These are phyloP conservation scores for Penicillium alfredii DNA, from an alignment of 495 filamentous ascomycete species.

Conservation along the genomic window DNA sequence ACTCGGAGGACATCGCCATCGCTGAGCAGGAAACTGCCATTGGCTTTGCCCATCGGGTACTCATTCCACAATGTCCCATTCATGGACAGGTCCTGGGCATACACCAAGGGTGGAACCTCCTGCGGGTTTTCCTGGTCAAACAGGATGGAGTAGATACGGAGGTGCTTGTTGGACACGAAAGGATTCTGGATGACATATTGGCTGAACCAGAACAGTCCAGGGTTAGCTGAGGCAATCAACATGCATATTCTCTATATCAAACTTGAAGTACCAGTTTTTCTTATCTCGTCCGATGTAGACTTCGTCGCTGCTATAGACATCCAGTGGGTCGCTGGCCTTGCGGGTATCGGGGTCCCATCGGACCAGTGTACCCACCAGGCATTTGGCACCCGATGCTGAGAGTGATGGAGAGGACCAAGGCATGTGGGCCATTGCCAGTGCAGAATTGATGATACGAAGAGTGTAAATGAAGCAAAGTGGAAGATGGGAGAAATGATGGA, in stretches of 20 bases:
- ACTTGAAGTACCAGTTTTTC: constrained; percentile 25
- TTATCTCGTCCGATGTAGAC: constrained; percentile 36
- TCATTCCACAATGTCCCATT: constrained; percentile 54
- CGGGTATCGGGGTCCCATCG: constrained; percentile 15
- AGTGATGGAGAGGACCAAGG: neutral
- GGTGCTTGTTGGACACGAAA: constrained; percentile 51
- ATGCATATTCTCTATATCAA: too few species aligned
- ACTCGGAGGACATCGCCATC: constrained; percentile 47
- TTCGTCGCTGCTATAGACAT: constrained; percentile 28
- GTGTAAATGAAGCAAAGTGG: neutral
- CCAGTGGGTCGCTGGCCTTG: neutral
- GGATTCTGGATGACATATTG: constrained; percentile 36
- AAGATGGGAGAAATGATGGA: neutral
- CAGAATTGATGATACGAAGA: neutral
- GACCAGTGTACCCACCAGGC: constrained; percentile 23
- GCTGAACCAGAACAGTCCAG: constrained; percentile 24
- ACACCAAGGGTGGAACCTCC: constrained; percentile 46
- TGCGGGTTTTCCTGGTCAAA: constrained; percentile 36
- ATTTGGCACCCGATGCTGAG: neutral
- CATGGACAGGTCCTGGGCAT: constrained; percentile 54
- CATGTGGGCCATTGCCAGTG: neutral
- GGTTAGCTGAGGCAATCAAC: too few species aligned
- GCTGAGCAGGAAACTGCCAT: constrained; percentile 44
- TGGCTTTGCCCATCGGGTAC: constrained; percentile 35
- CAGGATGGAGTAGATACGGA: constrained; percentile 56